Percentiles rank a stretch among this genome's conserved stretches.
phyloP scores from a whole-genome alignment of 371 early-diverging fungal genomes.

The Rhizomucor pusillus region DNA sequence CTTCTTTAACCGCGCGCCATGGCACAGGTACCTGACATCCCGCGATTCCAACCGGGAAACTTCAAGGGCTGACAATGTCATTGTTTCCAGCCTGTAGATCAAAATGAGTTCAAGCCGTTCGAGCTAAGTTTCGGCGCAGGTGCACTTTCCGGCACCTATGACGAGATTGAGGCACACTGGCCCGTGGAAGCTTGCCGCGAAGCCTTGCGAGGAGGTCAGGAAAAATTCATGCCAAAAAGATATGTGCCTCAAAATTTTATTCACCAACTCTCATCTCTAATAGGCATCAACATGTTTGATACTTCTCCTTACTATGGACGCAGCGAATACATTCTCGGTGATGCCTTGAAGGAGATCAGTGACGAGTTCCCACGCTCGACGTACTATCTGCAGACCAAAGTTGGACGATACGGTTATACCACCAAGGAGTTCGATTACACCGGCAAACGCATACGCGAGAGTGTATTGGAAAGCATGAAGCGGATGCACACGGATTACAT shows the following conservation, averaged over 20 bases:
- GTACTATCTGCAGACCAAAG: constrained; percentile 73
- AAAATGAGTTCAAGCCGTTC: constrained; percentile 38
- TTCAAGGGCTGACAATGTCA: too few species aligned
- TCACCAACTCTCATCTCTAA: not conserved
- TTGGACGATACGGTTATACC: constrained; percentile 73
- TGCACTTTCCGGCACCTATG: constrained; percentile 56
- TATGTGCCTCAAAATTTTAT: too few species aligned
- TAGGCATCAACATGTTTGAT: constrained; percentile 73
- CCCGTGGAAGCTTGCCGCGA: constrained; percentile 51
- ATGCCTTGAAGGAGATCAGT: constrained; percentile 51
- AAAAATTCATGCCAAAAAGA: not conserved
- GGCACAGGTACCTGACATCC: too few species aligned
- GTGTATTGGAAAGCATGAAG: constrained; percentile 63
- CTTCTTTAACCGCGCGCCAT: too few species aligned
- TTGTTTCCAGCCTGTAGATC: constrained; percentile 23
- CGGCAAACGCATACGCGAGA: constrained; percentile 44
- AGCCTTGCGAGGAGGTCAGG: constrained; percentile 41
- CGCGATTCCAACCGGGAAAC: too few species aligned
- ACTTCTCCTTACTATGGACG: constrained; percentile 79
- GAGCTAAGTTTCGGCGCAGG: constrained; percentile 55
- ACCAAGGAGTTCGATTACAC: constrained; percentile 71
- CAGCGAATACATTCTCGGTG: constrained; percentile 71
- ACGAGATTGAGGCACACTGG: constrained; percentile 44
- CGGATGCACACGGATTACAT: constrained; percentile 68
- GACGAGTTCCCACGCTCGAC: constrained; percentile 59